Evolutionary conservation across 2,329 filamentous ascomycete genomes (phyloP), one percentile per base, ranked within the genome.

Genomic region (Aspergillus pseudoviridinutans): DNA sequence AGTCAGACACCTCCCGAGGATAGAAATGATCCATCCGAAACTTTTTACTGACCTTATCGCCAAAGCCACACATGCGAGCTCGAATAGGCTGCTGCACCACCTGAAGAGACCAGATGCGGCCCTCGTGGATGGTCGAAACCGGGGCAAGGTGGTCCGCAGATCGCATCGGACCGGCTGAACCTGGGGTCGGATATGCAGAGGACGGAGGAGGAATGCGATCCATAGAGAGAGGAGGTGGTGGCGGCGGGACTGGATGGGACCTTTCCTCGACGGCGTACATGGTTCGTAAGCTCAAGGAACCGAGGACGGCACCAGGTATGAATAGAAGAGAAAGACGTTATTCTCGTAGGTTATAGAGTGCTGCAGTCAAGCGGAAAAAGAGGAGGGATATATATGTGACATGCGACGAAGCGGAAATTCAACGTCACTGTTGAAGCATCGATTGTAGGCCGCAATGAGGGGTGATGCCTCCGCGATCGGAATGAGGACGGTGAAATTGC

Each of bases 31-130:
- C 46, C 24, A 28, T 9, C 14, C 28, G 28, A 22, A 52, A 55
- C 38, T 54, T 55, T n/a, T 28, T 12, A 5, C 42, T 5, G 77
- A 94, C 91, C 84, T 97, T 99, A 79, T 99, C 94, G 61, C 94
- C 94, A 78, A 97, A 99, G 7, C 94, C 94, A 78, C 94, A 99
- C 94, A 97, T 97, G 60, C 94, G 90, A 64, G 94, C 94, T 67
- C 94, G 87, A 67, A 91, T 83, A 52, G 94, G 94, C 74, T 97
- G 92, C 78, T 99, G 94, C 64, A 90, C 87, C 59, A 97, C 91
- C 64, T 87, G 80, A 52, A 96, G 82, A 60, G 87, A 89, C 74
- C 75, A 80, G 47, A 74, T 74, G 29, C 76, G 74, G 49, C 76
- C 76, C 27, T 78, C 74, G 51, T 73, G 76, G 44, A 74, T 65